These are phyloP conservation scores for Prosopis cineraria DNA, from an alignment of 306 rosid species.

Conservation along the genomic window DNA sequence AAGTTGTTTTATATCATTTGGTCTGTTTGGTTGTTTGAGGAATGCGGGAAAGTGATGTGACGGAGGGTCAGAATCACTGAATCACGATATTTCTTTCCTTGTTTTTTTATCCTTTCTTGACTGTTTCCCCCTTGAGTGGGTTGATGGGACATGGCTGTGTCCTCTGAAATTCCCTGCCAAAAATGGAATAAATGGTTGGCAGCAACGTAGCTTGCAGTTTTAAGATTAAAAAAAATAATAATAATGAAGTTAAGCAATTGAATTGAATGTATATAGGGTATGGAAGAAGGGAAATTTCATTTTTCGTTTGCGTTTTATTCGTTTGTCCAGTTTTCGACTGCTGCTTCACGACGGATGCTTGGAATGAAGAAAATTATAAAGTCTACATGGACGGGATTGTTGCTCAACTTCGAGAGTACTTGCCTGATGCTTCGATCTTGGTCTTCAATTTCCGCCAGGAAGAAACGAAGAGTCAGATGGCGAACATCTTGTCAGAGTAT, in stretches of 20 bases:
- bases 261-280: not conserved
- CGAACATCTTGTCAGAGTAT: conserved; percentile 63
- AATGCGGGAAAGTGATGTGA: conserved; percentile 18
- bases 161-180: not conserved
- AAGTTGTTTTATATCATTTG: not conserved
- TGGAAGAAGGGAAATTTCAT: not conserved
- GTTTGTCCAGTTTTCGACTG: conserved; percentile 73
- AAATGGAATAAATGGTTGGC: not conserved
- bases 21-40: conserved; percentile 34
- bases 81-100: not conserved
- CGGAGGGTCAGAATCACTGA: not conserved
- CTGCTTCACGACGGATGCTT: conserved; percentile 82
- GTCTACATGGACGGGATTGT: conserved; percentile 63
- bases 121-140: not conserved
- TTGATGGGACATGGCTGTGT: not conserved
- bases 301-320: not conserved
- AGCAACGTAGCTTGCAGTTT: not conserved
- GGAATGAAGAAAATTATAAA: conserved; percentile 74
- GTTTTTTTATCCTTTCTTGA: not conserved
- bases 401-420: conserved; percentile 61
- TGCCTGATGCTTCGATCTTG: conserved; percentile 69
- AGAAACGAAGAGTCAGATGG: conserved; percentile 53
- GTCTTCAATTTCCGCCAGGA: conserved; percentile 86
- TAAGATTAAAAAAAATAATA: too few species aligned
- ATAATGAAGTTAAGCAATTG: not conserved